Evolutionary conservation across 192 early-diverging fungal genomes (phyloP), one percentile per base, ranked within the genome.

Genomic region (Rhizoclosmatium sp.): DNA sequence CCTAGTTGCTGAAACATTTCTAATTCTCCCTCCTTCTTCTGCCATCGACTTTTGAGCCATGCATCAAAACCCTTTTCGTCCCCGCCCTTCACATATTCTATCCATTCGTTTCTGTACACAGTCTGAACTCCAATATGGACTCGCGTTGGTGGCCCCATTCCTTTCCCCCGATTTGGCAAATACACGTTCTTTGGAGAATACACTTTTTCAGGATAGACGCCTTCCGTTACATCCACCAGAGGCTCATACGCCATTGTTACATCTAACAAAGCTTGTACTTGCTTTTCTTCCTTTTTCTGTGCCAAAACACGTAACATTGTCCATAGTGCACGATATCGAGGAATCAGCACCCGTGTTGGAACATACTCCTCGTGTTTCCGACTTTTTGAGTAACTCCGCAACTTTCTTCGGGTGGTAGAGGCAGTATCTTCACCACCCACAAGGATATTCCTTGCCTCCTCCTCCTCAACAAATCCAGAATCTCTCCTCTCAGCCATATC

Each of bases 241-340:
- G 75, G 75, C 42, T 76, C 75, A 56, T 51, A 76, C 1, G 62
- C 60, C n/a, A 76, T 67, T 10, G 75, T 76, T 47, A 76, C 47
- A 40, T 76, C 65, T 16, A 76, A 3, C 0, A 76, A 4, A 4
- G 64, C 65, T 41, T 42, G 39, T 46, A 59, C n/a, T 19, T 61
- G 47, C 49, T 47, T n/a, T 16, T 46, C 1, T 31, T 31, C 42
- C 9, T 49, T 14, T 71, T 0, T 1, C n/a, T n/a, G 44, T 21
- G 48, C 51, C 64, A 76, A n/a, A 10, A 47, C 16, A 23, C 47
- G 9, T 7, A 76, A 41, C 1, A 61, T 51, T 14, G 47, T 59
- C 64, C 61, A 76, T 19, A 76, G 51, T 0, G 75, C 75, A 41
- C 54, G 65, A 46, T 76, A 76, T 10, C 75, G 61, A n/a, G 75